Conservation (phyloP, 176 grass and related monocot genomes). For the Triticum monococcum region DNA sequence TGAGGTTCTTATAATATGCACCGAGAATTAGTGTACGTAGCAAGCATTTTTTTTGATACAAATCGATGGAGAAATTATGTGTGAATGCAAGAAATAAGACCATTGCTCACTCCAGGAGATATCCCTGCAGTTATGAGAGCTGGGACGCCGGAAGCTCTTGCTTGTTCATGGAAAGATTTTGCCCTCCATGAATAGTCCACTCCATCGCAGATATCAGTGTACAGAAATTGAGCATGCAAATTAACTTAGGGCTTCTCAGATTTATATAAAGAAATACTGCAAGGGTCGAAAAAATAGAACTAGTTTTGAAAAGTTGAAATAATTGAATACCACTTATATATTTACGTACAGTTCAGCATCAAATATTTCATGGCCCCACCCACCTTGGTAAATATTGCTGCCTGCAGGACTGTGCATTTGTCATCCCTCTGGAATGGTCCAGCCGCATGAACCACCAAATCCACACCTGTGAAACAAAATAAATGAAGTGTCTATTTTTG, state of each 20-base stretch:
- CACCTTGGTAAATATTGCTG: conserved; percentile 83
- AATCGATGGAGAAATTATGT: neutral
- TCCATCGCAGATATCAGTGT: conserved; percentile 81
- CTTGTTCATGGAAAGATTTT: conserved; percentile 71
- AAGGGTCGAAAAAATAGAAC: too few species aligned
- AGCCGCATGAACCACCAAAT: conserved; percentile 81
- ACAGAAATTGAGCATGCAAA: neutral
- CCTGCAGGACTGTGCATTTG: conserved; percentile 66
- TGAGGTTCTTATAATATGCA: too few species aligned
- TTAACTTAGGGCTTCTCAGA: neutral
- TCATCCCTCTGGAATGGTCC: conserved; percentile 72
- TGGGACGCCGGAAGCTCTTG: conserved; percentile 62
- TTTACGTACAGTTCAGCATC: neutral
- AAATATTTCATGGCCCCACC: neutral
- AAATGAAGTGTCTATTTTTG: too few species aligned
- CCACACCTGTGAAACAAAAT: conserved; percentile 38
- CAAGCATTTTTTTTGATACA: neutral
- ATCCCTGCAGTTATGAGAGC: conserved; percentile 87
- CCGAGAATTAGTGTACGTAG: too few species aligned
- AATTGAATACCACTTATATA: too few species aligned
- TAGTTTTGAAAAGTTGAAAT: too few species aligned
- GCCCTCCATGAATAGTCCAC: conserved; percentile 60
- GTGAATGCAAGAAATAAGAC: conserved; percentile 28
- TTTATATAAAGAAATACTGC: neutral
- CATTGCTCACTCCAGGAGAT: conserved; percentile 93